A percentile compares a stretch with the other conserved stretches of the same genome.
phyloP scores from a whole-genome alignment of 78 protist species.

The slime mould (Dictyostelium discoideum) region dicty_2.7 NC_007088.5:7831001-7831500 shows the following conservation, averaged over 20 bases:
- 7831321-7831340: too few species aligned
- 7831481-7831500: background rate
- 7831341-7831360: too few species aligned
- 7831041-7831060: constrained; percentile 69
- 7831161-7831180: constrained; percentile 4
- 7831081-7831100: constrained; percentile 69
- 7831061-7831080: constrained; percentile 80
- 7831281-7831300: too few species aligned
- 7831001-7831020: constrained; percentile 75
- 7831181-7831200: background rate
- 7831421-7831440: background rate
- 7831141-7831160: constrained; percentile 74
- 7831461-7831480: too few species aligned
- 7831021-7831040: constrained; percentile 58
- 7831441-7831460: too few species aligned
- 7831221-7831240: too few species aligned
- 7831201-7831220: too few species aligned
- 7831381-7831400: too few species aligned
- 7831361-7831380: too few species aligned
- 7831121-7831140: constrained; percentile 70
- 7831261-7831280: too few species aligned
- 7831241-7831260: too few species aligned
- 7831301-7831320: too few species aligned
- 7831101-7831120: constrained; percentile 65
- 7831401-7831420: background rate